These are phyloP conservation scores for Hypoxylon fragiforme DNA, from an alignment of 495 filamentous ascomycete genomes.

Conservation along the genomic window DNA sequence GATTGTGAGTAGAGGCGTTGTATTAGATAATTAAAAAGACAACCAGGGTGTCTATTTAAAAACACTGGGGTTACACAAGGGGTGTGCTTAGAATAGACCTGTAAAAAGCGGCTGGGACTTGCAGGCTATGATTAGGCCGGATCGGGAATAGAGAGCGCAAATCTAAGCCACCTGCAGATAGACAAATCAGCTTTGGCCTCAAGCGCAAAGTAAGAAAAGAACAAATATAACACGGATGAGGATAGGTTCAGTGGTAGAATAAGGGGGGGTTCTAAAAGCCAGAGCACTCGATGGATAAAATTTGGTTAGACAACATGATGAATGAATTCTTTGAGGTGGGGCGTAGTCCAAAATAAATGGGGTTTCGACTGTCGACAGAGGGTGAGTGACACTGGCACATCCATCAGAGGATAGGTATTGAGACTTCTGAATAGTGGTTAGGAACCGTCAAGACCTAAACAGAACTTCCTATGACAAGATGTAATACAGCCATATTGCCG, in stretches of 20 bases:
- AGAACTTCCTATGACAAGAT: constrained; percentile 3
- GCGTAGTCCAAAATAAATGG: too few species aligned
- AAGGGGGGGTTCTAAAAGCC: not conserved
- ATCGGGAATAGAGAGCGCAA: constrained; percentile 26
- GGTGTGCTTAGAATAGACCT: constrained; percentile 20
- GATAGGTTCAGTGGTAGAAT: not conserved
- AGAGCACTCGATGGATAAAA: constrained; percentile 7
- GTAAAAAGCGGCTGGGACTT: constrained; percentile 27
- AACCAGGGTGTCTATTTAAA: not conserved
- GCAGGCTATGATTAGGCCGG: constrained; percentile 23
- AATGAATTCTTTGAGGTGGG: too few species aligned
- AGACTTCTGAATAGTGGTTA: too few species aligned
- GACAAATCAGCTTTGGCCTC: constrained; percentile 26
- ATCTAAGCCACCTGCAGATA: constrained; percentile 33
- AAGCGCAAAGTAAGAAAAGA: constrained; percentile 2
- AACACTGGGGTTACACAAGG: constrained; percentile 1
- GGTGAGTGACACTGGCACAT: too few species aligned
- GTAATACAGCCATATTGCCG: constrained; percentile 24
- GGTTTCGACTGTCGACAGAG: too few species aligned
- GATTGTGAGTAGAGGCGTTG: too few species aligned
- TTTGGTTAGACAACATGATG: not conserved
- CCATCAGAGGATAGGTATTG: too few species aligned
- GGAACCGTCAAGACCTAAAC: constrained; percentile 1
- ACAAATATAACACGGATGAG: not conserved
- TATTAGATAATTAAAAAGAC: not conserved